Conservation (phyloP, 345 rosid genomes). For the Gynandropsis gynandra region DNA sequence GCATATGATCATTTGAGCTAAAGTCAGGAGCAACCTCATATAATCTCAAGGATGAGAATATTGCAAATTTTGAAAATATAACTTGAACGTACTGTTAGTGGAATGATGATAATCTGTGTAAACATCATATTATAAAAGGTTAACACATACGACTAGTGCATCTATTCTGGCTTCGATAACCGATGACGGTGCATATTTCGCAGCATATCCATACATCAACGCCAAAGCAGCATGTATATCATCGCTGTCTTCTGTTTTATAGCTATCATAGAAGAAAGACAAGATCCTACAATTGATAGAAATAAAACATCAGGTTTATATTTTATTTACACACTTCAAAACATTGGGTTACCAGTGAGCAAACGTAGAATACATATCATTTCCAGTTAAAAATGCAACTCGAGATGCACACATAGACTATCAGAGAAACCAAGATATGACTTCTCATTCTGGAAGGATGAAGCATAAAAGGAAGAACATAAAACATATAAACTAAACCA, state of each 20-base stretch:
- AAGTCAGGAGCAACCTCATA: background rate
- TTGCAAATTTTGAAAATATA: background rate
- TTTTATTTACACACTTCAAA: background rate
- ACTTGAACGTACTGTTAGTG: background rate
- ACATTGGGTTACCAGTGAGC: slow-evolving; percentile 6
- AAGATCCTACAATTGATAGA: slow-evolving; percentile 53
- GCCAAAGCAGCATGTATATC: slow-evolving; percentile 99
- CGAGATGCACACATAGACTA: slow-evolving; percentile 10
- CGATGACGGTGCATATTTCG: slow-evolving; percentile 92
- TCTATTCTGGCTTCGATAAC: slow-evolving; percentile 98
- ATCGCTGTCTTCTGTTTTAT: slow-evolving; percentile 78
- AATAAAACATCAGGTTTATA: slow-evolving; percentile 22
- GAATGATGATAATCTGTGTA: slow-evolving; percentile 8
- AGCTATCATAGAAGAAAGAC: slow-evolving; percentile 70
- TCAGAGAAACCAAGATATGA: slow-evolving; percentile 2
- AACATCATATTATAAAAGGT: slow-evolving; percentile 9
- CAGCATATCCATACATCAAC: slow-evolving; percentile 99
- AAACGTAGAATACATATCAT: slow-evolving; percentile 10
- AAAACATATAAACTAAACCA: slow-evolving; percentile 7
- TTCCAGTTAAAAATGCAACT: background rate
- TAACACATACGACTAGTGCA: slow-evolving; percentile 79
- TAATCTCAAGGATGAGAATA: slow-evolving; percentile 1
- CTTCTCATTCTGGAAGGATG: slow-evolving; percentile 4
- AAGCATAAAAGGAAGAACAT: background rate
- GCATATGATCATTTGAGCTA: slow-evolving; percentile 6